Conservation (phyloP, 352 stramenopile species). For the Blastocystis sp. region DNA sequence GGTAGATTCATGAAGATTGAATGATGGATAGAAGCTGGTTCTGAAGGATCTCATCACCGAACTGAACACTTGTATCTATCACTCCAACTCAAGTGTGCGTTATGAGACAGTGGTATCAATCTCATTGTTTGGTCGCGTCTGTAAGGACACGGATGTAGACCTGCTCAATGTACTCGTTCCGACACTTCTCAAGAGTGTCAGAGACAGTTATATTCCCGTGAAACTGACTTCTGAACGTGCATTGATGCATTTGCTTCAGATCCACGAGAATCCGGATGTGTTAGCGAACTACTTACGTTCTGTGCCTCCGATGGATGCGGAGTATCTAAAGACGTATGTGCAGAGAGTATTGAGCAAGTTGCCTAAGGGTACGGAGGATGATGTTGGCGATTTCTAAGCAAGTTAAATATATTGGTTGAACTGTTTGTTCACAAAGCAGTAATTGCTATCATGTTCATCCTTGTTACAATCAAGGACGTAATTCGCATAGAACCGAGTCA, state of each 20-base stretch:
- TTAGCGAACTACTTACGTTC: slow-evolving; percentile 71
- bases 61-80: slow-evolving; percentile 25
- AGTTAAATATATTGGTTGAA: background rate
- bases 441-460: slow-evolving; percentile 45
- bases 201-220: slow-evolving; percentile 78
- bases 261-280: slow-evolving; percentile 75
- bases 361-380: slow-evolving; percentile 36
- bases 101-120: slow-evolving; percentile 57
- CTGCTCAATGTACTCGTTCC: slow-evolving; percentile 69
- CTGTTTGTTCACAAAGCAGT: background rate
- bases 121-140: slow-evolving; percentile 30
- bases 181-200: slow-evolving; percentile 75
- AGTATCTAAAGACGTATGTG: slow-evolving; percentile 78
- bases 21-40: slow-evolving; percentile 36
- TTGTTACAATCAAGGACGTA: slow-evolving; percentile 47
- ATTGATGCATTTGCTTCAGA: slow-evolving; percentile 77
- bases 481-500: slow-evolving; percentile 39
- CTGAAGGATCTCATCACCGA: slow-evolving; percentile 28
- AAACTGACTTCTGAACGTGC: slow-evolving; percentile 77
- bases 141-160: slow-evolving; percentile 37
- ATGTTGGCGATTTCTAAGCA: slow-evolving; percentile 36
- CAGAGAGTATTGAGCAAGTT: slow-evolving; percentile 78
- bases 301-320: slow-evolving; percentile 68
- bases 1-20: background rate
- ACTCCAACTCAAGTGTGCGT: slow-evolving; percentile 46